A percentile compares a stretch with the other conserved stretches of the same genome.
Conservation (phyloP, 2,329 filamentous ascomycete species). For the Dactylellina haptotyla region DNA sequence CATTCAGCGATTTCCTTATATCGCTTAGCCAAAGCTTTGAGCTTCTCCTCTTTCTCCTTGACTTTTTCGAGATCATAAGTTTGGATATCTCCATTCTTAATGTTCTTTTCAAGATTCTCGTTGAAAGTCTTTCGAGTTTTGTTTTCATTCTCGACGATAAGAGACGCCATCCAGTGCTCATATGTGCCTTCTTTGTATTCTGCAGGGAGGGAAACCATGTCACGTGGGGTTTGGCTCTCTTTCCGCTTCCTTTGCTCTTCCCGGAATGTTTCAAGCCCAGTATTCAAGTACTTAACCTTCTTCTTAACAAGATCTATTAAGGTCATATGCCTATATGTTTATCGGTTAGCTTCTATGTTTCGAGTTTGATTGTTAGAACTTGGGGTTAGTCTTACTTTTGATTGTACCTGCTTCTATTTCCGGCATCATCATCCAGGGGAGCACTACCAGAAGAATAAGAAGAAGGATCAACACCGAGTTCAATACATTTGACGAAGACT, state of each 20-base stretch:
- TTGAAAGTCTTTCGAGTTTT: conserved; percentile 57
- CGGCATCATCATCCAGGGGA: conserved; percentile 57
- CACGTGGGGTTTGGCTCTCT: conserved; percentile 57
- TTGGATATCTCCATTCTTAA: conserved; percentile 51
- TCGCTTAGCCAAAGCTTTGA: conserved; percentile 63
- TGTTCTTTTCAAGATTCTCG: conserved; percentile 31
- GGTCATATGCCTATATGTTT: conserved; percentile 56
- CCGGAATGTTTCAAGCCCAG: conserved; percentile 1
- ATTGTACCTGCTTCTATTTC: conserved; percentile 22
- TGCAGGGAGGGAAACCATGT: conserved; percentile 22
- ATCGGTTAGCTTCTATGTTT: conserved; percentile 34
- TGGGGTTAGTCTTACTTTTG: conserved; percentile 43
- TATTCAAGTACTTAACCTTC: conserved; percentile 17
- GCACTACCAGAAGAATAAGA: conserved; percentile 64
- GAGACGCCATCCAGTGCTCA: conserved; percentile 60
- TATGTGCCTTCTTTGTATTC: conserved; percentile 29
- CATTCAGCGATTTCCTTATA: conserved; percentile 41
- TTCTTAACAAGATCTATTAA: conserved; percentile 23
- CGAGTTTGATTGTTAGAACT: conserved; percentile 56
- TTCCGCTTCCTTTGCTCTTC: conserved; percentile 61
- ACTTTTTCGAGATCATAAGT: conserved; percentile 55
- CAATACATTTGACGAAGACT: conserved; percentile 70
- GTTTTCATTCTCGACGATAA: conserved; percentile 60
- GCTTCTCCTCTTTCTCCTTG: conserved; percentile 64
- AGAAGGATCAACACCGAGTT: conserved; percentile 74